These are phyloP conservation scores for Lentinus tigrinus DNA, from an alignment of 768 basidiomycete species.

Conservation along the genomic window DNA sequence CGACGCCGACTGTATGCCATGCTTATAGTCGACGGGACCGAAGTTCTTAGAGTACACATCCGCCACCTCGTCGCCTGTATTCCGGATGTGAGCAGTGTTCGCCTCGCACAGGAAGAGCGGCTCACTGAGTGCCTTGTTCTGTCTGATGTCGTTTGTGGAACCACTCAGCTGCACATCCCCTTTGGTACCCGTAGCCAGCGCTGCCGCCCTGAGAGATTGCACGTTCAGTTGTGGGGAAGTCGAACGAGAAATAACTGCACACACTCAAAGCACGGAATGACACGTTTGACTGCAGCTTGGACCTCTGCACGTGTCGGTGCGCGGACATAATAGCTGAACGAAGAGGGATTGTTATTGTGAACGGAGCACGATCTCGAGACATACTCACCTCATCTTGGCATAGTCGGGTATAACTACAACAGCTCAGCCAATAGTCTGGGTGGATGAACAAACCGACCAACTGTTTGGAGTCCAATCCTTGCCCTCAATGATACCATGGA, in stretches of 20 bases:
- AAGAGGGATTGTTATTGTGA: neutral
- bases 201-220: slow-evolving; percentile 52
- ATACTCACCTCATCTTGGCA: slow-evolving; percentile 61
- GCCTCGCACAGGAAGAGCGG: neutral
- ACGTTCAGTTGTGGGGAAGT: neutral
- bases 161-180: slow-evolving; percentile 39
- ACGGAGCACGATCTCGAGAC: neutral
- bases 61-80: slow-evolving; percentile 61
- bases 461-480: slow-evolving; percentile 75
- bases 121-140: slow-evolving; percentile 64
- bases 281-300: slow-evolving; percentile 53
- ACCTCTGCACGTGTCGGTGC: slow-evolving; percentile 67
- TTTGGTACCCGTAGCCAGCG: slow-evolving; percentile 63
- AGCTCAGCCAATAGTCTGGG: neutral
- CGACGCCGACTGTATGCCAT: slow-evolving; percentile 69
- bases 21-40: slow-evolving; percentile 60
- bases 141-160: slow-evolving; percentile 55
- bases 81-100: neutral
- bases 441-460: slow-evolving; percentile 24
- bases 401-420: slow-evolving; percentile 78
- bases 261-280: slow-evolving; percentile 72
- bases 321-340: slow-evolving; percentile 64
- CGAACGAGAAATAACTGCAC: slow-evolving; percentile 18
- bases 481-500: slow-evolving; percentile 79
- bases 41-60: slow-evolving; percentile 59